Percentiles rank a stretch among this genome's conserved stretches.
These are phyloP conservation scores for Phytopythium sindhum DNA, from an alignment of 352 stramenopile genomes.

Conservation along the genomic window DNA sequence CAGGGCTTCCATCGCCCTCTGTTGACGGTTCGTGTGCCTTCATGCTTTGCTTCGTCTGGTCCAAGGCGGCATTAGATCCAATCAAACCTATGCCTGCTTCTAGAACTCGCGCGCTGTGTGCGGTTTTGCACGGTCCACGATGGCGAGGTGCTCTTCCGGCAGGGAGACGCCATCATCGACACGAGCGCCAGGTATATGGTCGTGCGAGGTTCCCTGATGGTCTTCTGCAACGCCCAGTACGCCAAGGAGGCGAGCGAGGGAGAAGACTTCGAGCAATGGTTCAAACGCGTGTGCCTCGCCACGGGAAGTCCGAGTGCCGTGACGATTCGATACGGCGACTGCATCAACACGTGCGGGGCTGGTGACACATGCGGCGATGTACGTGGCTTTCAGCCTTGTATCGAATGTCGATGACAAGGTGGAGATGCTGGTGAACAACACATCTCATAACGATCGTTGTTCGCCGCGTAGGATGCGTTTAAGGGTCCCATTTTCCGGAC, in stretches of 20 bases:
- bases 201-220: conserved; percentile 34
- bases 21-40: conserved; percentile 25
- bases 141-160: conserved; percentile 38
- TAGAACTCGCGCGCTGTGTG: conserved; percentile 29
- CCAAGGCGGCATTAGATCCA: not conserved
- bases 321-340: conserved; percentile 31
- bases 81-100: not conserved
- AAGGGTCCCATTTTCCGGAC: conserved; percentile 28
- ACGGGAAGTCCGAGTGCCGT: conserved; percentile 5
- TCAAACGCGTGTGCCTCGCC: conserved; percentile 7
- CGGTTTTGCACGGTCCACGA: conserved; percentile 36
- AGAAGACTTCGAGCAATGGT: conserved; percentile 33
- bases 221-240: conserved; percentile 32
- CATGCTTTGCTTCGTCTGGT: not conserved
- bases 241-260: conserved; percentile 13
- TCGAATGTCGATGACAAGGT: not conserved
- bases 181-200: conserved; percentile 37
- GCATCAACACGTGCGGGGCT: conserved; percentile 28
- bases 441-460: not conserved
- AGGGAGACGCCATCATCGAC: conserved; percentile 37
- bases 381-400: too few relatives aligned
- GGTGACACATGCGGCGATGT: conserved; percentile 43
- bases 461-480: conserved; percentile 27
- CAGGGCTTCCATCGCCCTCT: conserved; percentile 26
- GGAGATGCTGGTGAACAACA: not conserved